phyloP scores from a whole-genome alignment of 352 stramenopile genomes.

The Pythium utonaiense region DNA sequence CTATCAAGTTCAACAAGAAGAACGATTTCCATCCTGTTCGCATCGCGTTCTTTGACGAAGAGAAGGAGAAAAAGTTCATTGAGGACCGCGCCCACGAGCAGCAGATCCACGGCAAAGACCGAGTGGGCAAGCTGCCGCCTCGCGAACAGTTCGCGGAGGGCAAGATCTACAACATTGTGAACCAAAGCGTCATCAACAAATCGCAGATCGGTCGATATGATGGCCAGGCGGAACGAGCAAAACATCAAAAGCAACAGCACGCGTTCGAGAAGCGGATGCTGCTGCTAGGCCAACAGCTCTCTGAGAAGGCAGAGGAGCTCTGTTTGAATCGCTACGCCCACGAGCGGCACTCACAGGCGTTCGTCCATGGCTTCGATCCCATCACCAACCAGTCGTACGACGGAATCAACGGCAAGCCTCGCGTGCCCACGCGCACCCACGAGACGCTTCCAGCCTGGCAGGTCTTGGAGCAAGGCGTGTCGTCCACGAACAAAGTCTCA shows the following conservation, averaged over 20 bases:
- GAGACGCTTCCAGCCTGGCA: slow-evolving; percentile 38
- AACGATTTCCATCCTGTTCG: slow-evolving; percentile 63
- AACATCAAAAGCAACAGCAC: slow-evolving; percentile 65
- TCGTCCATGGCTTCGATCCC: slow-evolving; percentile 61
- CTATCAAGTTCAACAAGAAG: slow-evolving; percentile 65
- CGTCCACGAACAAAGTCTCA: slow-evolving; percentile 24
- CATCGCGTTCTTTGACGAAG: slow-evolving; percentile 50
- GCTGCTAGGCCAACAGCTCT: slow-evolving; percentile 30
- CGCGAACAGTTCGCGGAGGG: slow-evolving; percentile 64
- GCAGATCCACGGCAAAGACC: slow-evolving; percentile 49
- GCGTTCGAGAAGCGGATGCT: slow-evolving; percentile 53
- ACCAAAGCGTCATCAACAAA: slow-evolving; percentile 54
- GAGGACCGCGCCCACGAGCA: slow-evolving; percentile 34
- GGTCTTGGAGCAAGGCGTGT: slow-evolving; percentile 39
- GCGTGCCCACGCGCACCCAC: slow-evolving; percentile 45
- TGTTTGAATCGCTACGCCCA: slow-evolving; percentile 67
- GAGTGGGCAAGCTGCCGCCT: slow-evolving; percentile 43
- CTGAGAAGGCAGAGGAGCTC: slow-evolving; percentile 34
- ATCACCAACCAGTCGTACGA: slow-evolving; percentile 59
- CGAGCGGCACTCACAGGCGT: slow-evolving; percentile 48
- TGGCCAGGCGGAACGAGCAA: slow-evolving; percentile 38
- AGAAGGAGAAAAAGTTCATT: slow-evolving; percentile 53
- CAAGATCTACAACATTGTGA: slow-evolving; percentile 78
- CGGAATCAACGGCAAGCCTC: slow-evolving; percentile 44
- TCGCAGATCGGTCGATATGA: slow-evolving; percentile 36